phyloP scores from a whole-genome alignment of 1,139 yeast genomes.

The Spathaspora jeffriesii region DNA sequence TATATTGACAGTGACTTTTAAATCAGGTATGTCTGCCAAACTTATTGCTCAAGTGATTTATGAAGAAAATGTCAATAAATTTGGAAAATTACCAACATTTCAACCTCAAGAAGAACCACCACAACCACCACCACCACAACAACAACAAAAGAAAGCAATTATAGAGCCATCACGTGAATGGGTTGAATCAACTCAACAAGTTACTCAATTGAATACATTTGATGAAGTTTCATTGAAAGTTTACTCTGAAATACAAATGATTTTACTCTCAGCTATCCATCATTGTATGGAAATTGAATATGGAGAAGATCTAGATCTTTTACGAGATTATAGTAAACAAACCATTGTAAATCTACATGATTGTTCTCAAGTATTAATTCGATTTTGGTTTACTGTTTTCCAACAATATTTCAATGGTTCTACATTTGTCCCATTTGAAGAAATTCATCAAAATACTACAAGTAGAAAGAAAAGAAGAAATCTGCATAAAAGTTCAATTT shows the following conservation, averaged over 20 bases:
- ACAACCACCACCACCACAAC: slow-evolving; percentile 5
- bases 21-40: slow-evolving; percentile 59
- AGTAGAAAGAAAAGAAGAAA: slow-evolving; percentile 22
- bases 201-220: slow-evolving; percentile 6
- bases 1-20: slow-evolving; percentile 66
- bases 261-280: slow-evolving; percentile 50
- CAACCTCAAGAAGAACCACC: too few species aligned
- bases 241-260: slow-evolving; percentile 40
- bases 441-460: slow-evolving; percentile 15
- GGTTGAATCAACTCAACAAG: slow-evolving; percentile 11
- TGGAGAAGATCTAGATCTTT: slow-evolving; percentile 54
- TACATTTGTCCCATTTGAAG: slow-evolving; percentile 27
- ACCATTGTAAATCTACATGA: slow-evolving; percentile 36
- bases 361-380: slow-evolving; percentile 40
- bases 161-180: slow-evolving; percentile 12
- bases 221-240: slow-evolving; percentile 15
- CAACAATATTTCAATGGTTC: slow-evolving; percentile 37
- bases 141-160: not conserved
- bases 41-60: slow-evolving; percentile 54
- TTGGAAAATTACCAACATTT: slow-evolving; percentile 13
- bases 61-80: slow-evolving; percentile 35
- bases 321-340: slow-evolving; percentile 47
- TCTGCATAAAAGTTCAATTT: slow-evolving; percentile 18
- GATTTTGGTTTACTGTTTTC: slow-evolving; percentile 64
- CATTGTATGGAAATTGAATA: slow-evolving; percentile 54